A percentile compares a stretch with the other conserved stretches of the same genome.
Evolutionary conservation across 805 yeast species (phyloP).

Genomic region (Wickerhamiella kurtzmanii): DNA sequence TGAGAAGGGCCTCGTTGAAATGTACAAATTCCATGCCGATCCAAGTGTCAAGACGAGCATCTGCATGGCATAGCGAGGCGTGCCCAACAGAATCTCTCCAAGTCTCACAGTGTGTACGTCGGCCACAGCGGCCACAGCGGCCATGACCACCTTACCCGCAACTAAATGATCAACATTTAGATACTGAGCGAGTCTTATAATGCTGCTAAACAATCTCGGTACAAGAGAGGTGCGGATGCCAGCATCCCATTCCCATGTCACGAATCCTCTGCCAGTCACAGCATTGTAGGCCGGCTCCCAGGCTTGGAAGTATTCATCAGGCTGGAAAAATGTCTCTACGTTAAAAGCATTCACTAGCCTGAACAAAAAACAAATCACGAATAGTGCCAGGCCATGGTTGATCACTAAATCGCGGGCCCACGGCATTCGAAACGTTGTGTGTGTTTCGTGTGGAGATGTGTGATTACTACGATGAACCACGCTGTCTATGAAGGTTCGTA

Average conservation of each 20-base stretch:
- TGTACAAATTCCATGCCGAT: slow-evolving; percentile 72
- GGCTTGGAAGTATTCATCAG: slow-evolving; percentile 91
- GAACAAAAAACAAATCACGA: slow-evolving; percentile 9
- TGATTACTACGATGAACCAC: neutral
- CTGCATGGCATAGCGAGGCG: slow-evolving; percentile 11
- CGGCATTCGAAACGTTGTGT: no score
- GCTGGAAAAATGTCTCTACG: slow-evolving; percentile 72
- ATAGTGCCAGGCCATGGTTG: slow-evolving; percentile 6
- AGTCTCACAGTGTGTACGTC: slow-evolving; percentile 49
- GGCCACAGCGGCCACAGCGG: slow-evolving; percentile 52
- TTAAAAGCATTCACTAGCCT: slow-evolving; percentile 52
- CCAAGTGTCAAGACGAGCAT: slow-evolving; percentile 39
- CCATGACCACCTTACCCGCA: slow-evolving; percentile 58
- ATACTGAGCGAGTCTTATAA: slow-evolving; percentile 27
- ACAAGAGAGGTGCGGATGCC: slow-evolving; percentile 67
- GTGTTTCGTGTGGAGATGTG: neutral
- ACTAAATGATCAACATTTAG: slow-evolving; percentile 25
- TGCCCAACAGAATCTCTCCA: slow-evolving; percentile 25
- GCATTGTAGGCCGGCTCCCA: slow-evolving; percentile 78
- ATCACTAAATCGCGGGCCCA: slow-evolving; percentile 11
- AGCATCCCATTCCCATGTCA: slow-evolving; percentile 90
- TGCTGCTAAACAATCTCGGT: slow-evolving; percentile 53
- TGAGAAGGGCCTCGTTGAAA: slow-evolving; percentile 70
- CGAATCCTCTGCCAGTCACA: slow-evolving; percentile 65
- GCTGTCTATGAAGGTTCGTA: neutral